Evolutionary conservation across 331 rosid genomes (phyloP).

Genomic region (Quercus phellos): DNA sequence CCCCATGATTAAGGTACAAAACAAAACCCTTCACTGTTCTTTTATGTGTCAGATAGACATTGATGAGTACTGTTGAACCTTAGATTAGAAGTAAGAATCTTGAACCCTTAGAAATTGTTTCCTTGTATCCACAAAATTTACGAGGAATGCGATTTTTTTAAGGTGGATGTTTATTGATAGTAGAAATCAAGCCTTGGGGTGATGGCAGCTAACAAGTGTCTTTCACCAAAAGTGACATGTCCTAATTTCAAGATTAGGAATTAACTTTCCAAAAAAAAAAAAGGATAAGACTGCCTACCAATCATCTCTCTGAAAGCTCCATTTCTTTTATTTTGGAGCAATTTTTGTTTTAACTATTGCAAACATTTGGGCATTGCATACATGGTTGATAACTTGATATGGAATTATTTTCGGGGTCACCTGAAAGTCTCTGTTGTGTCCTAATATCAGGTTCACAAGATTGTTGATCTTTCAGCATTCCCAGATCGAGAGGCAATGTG

Average conservation of each 20-base stretch:
- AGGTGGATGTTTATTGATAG: too few relatives aligned
- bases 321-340: not conserved
- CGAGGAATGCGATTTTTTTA: too few relatives aligned
- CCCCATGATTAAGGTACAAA: constrained; percentile 54
- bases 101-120: too few relatives aligned
- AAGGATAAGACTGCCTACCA: too few relatives aligned
- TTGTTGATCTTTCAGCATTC: constrained; percentile 75
- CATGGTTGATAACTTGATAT: not conserved
- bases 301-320: too few relatives aligned
- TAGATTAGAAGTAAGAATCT: too few relatives aligned
- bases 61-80: too few relatives aligned
- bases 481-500: constrained; percentile 89
- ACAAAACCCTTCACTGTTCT: not conserved
- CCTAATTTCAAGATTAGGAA: accelerated
- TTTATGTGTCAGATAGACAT: too few relatives aligned
- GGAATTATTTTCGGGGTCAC: not conserved
- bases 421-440: not conserved
- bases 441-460: constrained; percentile 66
- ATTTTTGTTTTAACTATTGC: not conserved
- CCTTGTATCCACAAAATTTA: too few relatives aligned
- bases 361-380: not conserved
- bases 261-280: too few relatives aligned
- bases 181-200: accelerated
- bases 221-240: too few relatives aligned
- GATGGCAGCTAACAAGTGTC: accelerated